Evolutionary conservation across 164 flowering plant species (phyloP), one percentile per base, ranked within the genome.

Genomic region (Tetrastigma voinierianum): DNA sequence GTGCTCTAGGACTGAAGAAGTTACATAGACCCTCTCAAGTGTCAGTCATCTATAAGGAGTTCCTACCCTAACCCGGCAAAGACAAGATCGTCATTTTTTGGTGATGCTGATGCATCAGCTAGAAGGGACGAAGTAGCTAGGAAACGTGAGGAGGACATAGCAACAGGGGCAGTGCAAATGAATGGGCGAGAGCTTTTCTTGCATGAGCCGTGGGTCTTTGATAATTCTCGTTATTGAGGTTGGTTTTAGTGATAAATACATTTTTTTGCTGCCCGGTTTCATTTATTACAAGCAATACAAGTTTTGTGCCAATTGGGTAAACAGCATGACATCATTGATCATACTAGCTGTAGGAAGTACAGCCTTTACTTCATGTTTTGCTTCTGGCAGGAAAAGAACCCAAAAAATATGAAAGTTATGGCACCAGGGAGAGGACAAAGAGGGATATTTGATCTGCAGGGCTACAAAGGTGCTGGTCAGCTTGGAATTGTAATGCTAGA

Each of bases 101-200:
- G 65, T 5, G 90, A 87, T 76, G 90, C 82, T 21, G 86, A 82
- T 65, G 78, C 78, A 54, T 72, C 88, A 14, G 87, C 88, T 51
- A 84, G 74, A 57, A 83, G 76, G 69, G 86, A 83, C 45, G 93
- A 83, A 76, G 89, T 80, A 44, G 89, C 80, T 44, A 81, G 87
- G 73, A 88, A 87, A 71, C 91, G 91, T 16, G 88, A 81, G 23
- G 90, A 88, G 74, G 93, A 87, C 52, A 80, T 88, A 68, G 86
- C 87, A 59, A 74, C 88, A 6, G 96, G 93, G 54, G 62, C 72
- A 40, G 86, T 82, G 46, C 88, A 76, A 71, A 84, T 88, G 91
- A 90, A 88, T 75, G 96, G 96, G 10, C 85, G 96, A 13, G 96
- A 90, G 76, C 90, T 90, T 65, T 90, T 90, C 71, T 8, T 73